These are phyloP conservation scores for Fomitopsis pinicola DNA, from an alignment of 1,284 basidiomycete species.

Conservation along the genomic window DNA sequence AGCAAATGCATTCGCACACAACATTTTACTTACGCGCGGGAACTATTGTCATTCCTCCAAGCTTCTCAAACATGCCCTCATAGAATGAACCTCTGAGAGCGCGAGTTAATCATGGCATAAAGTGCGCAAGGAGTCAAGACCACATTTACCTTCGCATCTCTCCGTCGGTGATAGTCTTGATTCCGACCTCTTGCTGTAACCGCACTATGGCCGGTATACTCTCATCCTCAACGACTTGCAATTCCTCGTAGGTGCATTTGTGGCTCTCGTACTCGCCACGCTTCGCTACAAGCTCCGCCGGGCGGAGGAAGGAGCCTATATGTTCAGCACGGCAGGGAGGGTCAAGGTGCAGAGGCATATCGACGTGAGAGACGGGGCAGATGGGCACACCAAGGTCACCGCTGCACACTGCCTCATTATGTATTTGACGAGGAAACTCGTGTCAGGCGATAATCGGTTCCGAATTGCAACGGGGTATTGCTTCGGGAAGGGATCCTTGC, in stretches of 20 bases:
- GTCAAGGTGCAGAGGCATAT: slow-evolving; percentile 12
- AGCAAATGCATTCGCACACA: slow-evolving; percentile 17
- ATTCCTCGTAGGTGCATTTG: slow-evolving; percentile 31
- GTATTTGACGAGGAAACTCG: background rate
- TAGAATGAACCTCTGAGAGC: slow-evolving; percentile 43
- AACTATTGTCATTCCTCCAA: slow-evolving; percentile 57
- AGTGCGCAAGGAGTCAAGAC: background rate
- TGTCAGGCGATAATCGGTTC: background rate
- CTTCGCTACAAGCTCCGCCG: slow-evolving; percentile 34
- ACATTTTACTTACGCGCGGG: slow-evolving; percentile 42
- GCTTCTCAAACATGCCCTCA: slow-evolving; percentile 54
- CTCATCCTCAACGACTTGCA: slow-evolving; percentile 34
- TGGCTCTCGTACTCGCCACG: slow-evolving; percentile 31
- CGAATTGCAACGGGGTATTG: background rate
- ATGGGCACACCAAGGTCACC: background rate
- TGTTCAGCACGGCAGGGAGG: slow-evolving; percentile 36
- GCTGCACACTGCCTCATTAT: background rate
- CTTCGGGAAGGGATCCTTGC: background rate
- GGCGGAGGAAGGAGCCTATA: slow-evolving; percentile 44
- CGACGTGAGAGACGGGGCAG: background rate
- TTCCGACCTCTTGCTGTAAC: slow-evolving; percentile 34
- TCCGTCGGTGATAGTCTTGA: slow-evolving; percentile 46
- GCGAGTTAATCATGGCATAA: background rate
- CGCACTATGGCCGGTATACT: slow-evolving; percentile 31
- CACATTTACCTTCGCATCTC: slow-evolving; percentile 32